A percentile compares a stretch with the other conserved stretches of the same genome.
phyloP scores from a whole-genome alignment of 2,329 filamentous ascomycete genomes.

The Stagonosporopsis chrysanthemi region DNA sequence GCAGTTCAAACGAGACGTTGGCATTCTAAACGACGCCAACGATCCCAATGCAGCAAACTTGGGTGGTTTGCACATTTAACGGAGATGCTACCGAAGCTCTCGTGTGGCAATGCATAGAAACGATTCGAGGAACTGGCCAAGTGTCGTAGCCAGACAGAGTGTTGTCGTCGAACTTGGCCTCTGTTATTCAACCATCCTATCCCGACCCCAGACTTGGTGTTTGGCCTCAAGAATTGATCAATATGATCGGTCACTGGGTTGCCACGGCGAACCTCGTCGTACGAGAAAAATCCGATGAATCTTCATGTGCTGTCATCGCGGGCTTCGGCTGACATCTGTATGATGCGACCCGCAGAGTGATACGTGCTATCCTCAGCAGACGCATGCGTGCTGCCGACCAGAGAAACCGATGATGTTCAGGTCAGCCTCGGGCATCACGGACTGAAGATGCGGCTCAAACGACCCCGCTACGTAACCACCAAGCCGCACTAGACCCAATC shows the following conservation, averaged over 20 bases:
- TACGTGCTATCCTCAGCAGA: not conserved
- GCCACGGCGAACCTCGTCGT: conserved; percentile 1
- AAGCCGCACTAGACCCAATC: conserved; percentile 7
- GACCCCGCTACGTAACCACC: conserved; percentile 19
- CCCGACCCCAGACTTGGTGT: not conserved
- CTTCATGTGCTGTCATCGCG: not conserved
- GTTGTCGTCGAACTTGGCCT: conserved; percentile 1
- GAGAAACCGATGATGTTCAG: conserved; percentile 1
- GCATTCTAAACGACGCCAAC: conserved; percentile 12
- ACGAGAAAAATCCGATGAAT: not conserved
- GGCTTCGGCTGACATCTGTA: conserved; percentile 1
- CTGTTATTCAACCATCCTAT: conserved; percentile 1
- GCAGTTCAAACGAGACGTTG: conserved; percentile 39
- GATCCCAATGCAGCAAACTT: conserved; percentile 8
- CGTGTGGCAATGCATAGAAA: not conserved
- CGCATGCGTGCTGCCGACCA: conserved; percentile 11
- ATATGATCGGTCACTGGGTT: conserved; percentile 1
- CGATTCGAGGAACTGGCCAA: not conserved
- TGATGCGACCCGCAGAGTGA: not conserved
- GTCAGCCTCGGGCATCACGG: conserved; percentile 12
- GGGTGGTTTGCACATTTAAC: conserved; percentile 12
- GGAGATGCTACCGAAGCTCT: not conserved
- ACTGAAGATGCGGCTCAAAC: conserved; percentile 24
- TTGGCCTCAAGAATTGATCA: not conserved
- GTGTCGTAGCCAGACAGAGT: not conserved